Percentiles rank a stretch among this genome's conserved stretches.
Conservation (phyloP, 441 rosid genomes). For the Gossypium schwendimanii region DNA sequence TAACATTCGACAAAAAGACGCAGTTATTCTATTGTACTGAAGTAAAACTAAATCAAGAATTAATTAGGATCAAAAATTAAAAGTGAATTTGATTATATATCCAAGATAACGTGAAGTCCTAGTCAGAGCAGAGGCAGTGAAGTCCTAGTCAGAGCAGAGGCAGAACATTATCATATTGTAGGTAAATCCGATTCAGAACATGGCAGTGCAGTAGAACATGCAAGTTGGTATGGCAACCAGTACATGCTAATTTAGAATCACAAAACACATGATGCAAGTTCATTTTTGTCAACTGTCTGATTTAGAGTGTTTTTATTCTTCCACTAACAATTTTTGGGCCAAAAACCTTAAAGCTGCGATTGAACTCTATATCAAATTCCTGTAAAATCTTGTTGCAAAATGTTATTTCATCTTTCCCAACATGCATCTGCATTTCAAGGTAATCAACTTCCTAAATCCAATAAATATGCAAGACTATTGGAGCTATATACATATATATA, state of each 20-base stretch:
- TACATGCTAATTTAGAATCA: background rate
- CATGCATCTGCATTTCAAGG: background rate
- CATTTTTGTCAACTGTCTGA: background rate
- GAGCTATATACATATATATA: background rate
- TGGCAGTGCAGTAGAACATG: background rate
- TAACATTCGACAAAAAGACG: background rate
- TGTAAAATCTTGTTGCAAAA: background rate
- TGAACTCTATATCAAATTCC: background rate
- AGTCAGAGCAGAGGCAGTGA: background rate
- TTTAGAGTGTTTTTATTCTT: background rate
- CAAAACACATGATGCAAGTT: background rate
- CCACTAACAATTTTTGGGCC: background rate
- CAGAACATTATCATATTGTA: background rate
- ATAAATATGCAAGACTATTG: background rate
- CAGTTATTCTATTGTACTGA: background rate
- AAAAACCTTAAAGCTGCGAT: background rate
- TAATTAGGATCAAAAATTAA: background rate
- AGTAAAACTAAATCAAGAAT: background rate
- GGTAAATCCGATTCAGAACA: background rate
- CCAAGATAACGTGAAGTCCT: background rate
- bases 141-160: background rate
- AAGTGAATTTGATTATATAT: background rate
- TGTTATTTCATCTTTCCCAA: background rate
- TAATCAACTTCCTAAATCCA: background rate
- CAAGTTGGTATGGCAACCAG: background rate